Percentiles rank a stretch among this genome's conserved stretches.
Evolutionary conservation across 345 rosid species (phyloP).

Genomic region (Heritiera fomes): DNA sequence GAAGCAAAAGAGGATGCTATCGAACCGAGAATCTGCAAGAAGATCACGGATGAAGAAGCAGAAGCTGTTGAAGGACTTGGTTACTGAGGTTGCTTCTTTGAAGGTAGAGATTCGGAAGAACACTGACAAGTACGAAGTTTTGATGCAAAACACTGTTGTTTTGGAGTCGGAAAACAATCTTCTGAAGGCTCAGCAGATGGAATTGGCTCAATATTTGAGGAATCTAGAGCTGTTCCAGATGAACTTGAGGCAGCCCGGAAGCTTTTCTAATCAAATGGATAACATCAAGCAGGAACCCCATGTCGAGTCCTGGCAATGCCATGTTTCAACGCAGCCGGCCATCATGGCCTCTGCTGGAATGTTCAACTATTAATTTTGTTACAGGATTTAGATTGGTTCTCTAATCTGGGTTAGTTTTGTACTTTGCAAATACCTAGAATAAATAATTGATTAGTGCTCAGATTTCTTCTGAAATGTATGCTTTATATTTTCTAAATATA

Average conservation of each 20-base stretch:
- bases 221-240: neutral
- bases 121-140: neutral
- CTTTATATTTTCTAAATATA: neutral
- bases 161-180: constrained; percentile 11
- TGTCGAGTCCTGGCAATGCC: constrained; percentile 7
- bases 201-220: constrained; percentile 1
- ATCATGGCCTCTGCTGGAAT: constrained; percentile 3
- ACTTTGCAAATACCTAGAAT: neutral
- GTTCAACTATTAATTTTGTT: constrained; percentile 4
- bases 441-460: too few relatives aligned
- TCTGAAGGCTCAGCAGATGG: constrained; percentile 8
- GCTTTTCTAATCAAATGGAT: neutral
- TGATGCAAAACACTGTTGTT: neutral
- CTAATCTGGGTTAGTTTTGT: neutral
- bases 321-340: constrained; percentile 1
- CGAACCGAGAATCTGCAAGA: constrained; percentile 22
- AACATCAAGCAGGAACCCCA: neutral
- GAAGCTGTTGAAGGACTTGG: constrained; percentile 13
- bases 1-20: constrained; percentile 21
- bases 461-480: too few relatives aligned
- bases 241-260: neutral
- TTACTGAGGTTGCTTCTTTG: neutral
- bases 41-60: constrained; percentile 26
- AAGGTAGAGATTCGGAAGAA: neutral
- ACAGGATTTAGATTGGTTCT: too few relatives aligned